Evolutionary conservation across 805 yeast species (phyloP).

Genomic region (Saccharomyces cerevisiae): DNA sequence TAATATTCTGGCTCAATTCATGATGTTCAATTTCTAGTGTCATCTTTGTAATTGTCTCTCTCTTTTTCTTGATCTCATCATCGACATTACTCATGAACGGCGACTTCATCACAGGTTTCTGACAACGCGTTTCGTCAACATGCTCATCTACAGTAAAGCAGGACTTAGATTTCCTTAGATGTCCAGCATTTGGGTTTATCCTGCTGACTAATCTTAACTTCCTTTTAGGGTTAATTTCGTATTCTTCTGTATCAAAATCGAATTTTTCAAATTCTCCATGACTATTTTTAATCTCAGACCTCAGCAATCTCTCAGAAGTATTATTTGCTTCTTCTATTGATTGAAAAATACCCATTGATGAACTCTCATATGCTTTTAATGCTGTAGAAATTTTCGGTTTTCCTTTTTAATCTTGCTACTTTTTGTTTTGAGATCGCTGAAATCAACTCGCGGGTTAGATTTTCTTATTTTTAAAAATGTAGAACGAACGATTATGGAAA

Average conservation of each 20-base stretch:
- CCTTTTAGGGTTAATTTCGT: conserved; percentile 15
- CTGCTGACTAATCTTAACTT: conserved; percentile 10
- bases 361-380: background rate
- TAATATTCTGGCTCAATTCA: background rate
- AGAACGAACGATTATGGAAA: background rate
- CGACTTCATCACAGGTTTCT: background rate
- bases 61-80: conserved; percentile 7
- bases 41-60: conserved; percentile 15
- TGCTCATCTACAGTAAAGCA: background rate
- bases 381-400: background rate
- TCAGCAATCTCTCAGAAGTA: conserved; percentile 6
- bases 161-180: background rate
- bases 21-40: conserved; percentile 11
- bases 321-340: background rate
- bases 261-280: conserved; percentile 21
- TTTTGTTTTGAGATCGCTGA: background rate
- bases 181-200: background rate
- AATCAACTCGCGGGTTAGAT: background rate
- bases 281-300: conserved; percentile 9
- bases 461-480: background rate
- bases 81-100: background rate
- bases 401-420: background rate
- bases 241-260: conserved; percentile 31
- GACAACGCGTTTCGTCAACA: background rate
- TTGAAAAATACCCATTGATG: background rate